phyloP scores from a whole-genome alignment of 1,284 basidiomycete species.

The Melampsora americana region DNA sequence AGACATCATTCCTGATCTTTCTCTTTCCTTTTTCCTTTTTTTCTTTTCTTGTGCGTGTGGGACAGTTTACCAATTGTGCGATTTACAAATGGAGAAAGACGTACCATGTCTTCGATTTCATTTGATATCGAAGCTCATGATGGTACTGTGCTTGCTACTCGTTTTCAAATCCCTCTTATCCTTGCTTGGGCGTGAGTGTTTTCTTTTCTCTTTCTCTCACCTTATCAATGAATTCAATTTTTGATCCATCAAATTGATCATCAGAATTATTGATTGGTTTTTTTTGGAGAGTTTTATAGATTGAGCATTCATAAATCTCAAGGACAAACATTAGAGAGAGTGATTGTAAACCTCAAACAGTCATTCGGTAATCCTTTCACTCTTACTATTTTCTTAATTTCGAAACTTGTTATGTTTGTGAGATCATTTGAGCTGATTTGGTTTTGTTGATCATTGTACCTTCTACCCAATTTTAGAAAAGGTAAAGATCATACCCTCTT shows the following conservation, averaged over 20 bases:
- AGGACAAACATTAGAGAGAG: constrained; percentile 65
- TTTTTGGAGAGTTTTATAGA: constrained; percentile 71
- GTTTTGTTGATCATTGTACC: not conserved
- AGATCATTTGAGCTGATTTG: not conserved
- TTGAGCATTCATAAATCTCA: constrained; percentile 86
- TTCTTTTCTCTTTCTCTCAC: constrained; percentile 23
- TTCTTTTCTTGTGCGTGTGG: constrained; percentile 50
- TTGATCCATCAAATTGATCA: constrained; percentile 46
- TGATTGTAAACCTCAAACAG: constrained; percentile 64
- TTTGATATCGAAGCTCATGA: constrained; percentile 53
- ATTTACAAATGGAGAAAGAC: constrained; percentile 50
- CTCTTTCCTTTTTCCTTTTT: constrained; percentile 49
- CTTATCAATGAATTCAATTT: constrained; percentile 44
- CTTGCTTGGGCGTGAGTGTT: constrained; percentile 39
- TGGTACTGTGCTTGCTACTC: constrained; percentile 51
- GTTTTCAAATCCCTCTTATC: constrained; percentile 36
- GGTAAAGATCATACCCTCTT: too few relatives aligned
- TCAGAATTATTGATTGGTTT: constrained; percentile 58
- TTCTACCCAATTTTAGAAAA: not conserved
- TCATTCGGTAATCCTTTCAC: constrained; percentile 74
- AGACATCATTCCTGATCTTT: constrained; percentile 81
- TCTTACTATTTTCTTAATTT: constrained; percentile 7
- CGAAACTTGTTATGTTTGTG: too few relatives aligned
- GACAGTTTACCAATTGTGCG: constrained; percentile 48
- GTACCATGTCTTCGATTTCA: constrained; percentile 46